phyloP scores from a whole-genome alignment of 257 asterid genomes.

The Nicotiana tomentosiformis region DNA sequence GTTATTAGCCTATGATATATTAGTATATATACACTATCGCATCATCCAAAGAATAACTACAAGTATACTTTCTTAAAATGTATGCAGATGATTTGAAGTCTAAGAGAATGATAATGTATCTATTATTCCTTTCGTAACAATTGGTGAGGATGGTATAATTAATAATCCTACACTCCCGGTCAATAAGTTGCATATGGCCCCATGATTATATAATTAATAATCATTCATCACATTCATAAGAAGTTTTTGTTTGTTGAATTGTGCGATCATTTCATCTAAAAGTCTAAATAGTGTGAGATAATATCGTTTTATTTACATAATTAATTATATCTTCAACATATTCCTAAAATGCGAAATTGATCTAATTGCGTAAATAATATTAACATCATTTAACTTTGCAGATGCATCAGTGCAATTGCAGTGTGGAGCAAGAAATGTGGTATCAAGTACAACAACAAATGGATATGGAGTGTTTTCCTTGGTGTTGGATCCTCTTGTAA shows the following conservation, averaged over 20 bases:
- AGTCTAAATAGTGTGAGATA: not conserved
- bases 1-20: not conserved
- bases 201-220: not conserved
- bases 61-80: too few relatives aligned
- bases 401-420: constrained; percentile 31
- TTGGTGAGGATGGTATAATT: not conserved
- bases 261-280: not conserved
- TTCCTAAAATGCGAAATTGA: too few relatives aligned
- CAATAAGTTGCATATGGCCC: not conserved
- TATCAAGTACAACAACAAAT: constrained; percentile 25
- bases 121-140: not conserved
- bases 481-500: constrained; percentile 6
- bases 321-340: not conserved
- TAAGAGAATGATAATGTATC: too few relatives aligned
- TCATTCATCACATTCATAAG: not conserved
- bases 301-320: too few relatives aligned
- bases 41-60: too few relatives aligned
- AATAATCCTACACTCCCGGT: not conserved
- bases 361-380: too few relatives aligned
- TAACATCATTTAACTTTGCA: not conserved
- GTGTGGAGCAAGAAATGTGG: constrained; percentile 25
- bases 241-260: too few relatives aligned
- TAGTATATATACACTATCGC: too few relatives aligned
- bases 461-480: constrained; percentile 14
- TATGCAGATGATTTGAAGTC: too few relatives aligned